A percentile compares a stretch with the other conserved stretches of the same genome.
phyloP scores from a whole-genome alignment of 2,329 filamentous ascomycete genomes.

The Daldinia sp. region DNA sequence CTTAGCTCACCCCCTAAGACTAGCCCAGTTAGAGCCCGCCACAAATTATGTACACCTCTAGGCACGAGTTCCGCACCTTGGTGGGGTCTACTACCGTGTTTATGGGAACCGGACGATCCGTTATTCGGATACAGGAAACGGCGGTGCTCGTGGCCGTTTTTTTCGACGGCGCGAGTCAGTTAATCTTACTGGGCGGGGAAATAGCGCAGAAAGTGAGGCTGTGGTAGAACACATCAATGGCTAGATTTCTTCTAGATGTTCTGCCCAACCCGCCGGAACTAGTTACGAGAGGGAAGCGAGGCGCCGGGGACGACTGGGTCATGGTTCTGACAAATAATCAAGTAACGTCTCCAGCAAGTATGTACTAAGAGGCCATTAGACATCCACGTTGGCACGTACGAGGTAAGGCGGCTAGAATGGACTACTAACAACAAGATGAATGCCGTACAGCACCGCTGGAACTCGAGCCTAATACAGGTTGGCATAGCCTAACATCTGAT shows the following conservation, averaged over 20 bases:
- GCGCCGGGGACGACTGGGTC: slow-evolving; percentile 3
- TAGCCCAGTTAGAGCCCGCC: slow-evolving; percentile 10
- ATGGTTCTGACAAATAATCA: slow-evolving; percentile 12
- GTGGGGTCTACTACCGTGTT: neutral
- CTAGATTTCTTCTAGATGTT: slow-evolving; percentile 23
- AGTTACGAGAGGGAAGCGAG: slow-evolving; percentile 8
- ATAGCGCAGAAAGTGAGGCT: slow-evolving; percentile 3
- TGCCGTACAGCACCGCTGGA: slow-evolving; percentile 1
- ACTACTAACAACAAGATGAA: slow-evolving; percentile 1
- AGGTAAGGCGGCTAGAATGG: neutral
- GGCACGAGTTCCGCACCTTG: slow-evolving; percentile 3
- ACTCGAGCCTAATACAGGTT: slow-evolving; percentile 3
- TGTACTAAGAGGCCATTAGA: slow-evolving; percentile 18
- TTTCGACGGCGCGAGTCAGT: slow-evolving; percentile 24
- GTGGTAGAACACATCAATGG: neutral
- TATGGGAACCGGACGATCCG: neutral
- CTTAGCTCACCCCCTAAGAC: neutral
- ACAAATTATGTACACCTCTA: slow-evolving; percentile 3
- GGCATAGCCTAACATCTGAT: neutral
- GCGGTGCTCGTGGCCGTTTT: slow-evolving; percentile 10
- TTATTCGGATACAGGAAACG: neutral
- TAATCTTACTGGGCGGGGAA: neutral
- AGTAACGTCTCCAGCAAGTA: neutral
- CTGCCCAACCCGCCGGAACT: slow-evolving; percentile 12
- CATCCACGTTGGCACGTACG: slow-evolving; percentile 14